These are phyloP conservation scores for Yamadazyma insecticola DNA, from an alignment of 805 yeast genomes.

Conservation along the genomic window DNA sequence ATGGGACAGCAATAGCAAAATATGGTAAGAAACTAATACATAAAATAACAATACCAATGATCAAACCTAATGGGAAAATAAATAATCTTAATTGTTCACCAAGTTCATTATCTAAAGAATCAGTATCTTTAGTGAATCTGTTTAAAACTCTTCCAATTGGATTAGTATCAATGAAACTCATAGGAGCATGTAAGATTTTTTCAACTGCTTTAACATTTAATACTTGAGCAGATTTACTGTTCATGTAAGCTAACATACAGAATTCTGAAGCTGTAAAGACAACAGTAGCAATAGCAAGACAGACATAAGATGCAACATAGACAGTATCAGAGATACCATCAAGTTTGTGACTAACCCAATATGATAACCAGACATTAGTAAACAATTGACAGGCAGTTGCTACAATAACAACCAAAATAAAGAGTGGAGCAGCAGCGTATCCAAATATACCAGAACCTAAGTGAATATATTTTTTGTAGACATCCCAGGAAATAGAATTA, in stretches of 20 bases:
- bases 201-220: slow-evolving; percentile 36
- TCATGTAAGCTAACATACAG: slow-evolving; percentile 39
- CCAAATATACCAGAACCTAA: slow-evolving; percentile 38
- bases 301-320: slow-evolving; percentile 32
- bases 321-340: slow-evolving; percentile 20
- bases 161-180: slow-evolving; percentile 39
- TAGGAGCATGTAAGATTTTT: slow-evolving; percentile 37
- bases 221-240: slow-evolving; percentile 30
- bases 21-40: slow-evolving; percentile 50
- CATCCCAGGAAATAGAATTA: slow-evolving; percentile 36
- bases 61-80: slow-evolving; percentile 35
- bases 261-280: slow-evolving; percentile 36
- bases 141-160: slow-evolving; percentile 42
- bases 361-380: slow-evolving; percentile 43
- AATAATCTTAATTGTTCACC: slow-evolving; percentile 40
- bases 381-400: slow-evolving; percentile 39
- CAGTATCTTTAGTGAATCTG: slow-evolving; percentile 43
- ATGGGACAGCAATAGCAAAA: slow-evolving; percentile 54
- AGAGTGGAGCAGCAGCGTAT: slow-evolving; percentile 26
- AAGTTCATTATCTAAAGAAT: slow-evolving; percentile 41
- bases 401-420: slow-evolving; percentile 25
- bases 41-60: slow-evolving; percentile 37
- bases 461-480: slow-evolving; percentile 32
- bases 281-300: slow-evolving; percentile 34
- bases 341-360: slow-evolving; percentile 35